Evolutionary conservation across 1,284 basidiomycete species (phyloP).

Genomic region (Cutaneotrichosporon cavernicola): DNA sequence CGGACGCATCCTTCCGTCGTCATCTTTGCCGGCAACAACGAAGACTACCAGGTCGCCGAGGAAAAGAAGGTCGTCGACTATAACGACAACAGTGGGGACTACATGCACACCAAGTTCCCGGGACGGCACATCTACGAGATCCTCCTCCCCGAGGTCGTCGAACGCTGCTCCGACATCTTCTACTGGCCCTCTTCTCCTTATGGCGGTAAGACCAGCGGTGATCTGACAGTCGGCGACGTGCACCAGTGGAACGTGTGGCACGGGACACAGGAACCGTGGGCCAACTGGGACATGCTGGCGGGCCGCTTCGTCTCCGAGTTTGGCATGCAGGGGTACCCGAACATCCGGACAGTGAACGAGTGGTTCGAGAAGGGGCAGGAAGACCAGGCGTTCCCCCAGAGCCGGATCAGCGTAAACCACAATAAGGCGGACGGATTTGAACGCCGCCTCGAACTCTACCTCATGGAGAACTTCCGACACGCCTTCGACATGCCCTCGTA

Average conservation of each 20-base stretch:
- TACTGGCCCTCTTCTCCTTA: slow-evolving; percentile 85
- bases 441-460: slow-evolving; percentile 80
- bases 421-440: slow-evolving; percentile 86
- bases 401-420: slow-evolving; percentile 74
- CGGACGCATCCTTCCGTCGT: slow-evolving; percentile 62
- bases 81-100: slow-evolving; percentile 73
- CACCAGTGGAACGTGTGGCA: slow-evolving; percentile 96
- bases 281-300: slow-evolving; percentile 79
- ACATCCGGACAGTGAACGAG: slow-evolving; percentile 77
- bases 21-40: slow-evolving; percentile 88
- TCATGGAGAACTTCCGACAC: slow-evolving; percentile 82
- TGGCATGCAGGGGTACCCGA: slow-evolving; percentile 65
- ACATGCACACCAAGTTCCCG: slow-evolving; percentile 77
- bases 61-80: slow-evolving; percentile 73
- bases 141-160: slow-evolving; percentile 69
- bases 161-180: slow-evolving; percentile 63
- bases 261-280: slow-evolving; percentile 76
- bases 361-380: slow-evolving; percentile 56
- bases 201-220: slow-evolving; percentile 72
- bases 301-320: slow-evolving; percentile 75
- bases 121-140: slow-evolving; percentile 84
- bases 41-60: slow-evolving; percentile 71
- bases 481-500: slow-evolving; percentile 83
- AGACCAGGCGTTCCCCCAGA: slow-evolving; percentile 75
- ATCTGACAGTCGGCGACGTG: slow-evolving; percentile 74